Conservation (phyloP, 2,329 filamentous ascomycete genomes). For the Trichoderma atroviride region DNA sequence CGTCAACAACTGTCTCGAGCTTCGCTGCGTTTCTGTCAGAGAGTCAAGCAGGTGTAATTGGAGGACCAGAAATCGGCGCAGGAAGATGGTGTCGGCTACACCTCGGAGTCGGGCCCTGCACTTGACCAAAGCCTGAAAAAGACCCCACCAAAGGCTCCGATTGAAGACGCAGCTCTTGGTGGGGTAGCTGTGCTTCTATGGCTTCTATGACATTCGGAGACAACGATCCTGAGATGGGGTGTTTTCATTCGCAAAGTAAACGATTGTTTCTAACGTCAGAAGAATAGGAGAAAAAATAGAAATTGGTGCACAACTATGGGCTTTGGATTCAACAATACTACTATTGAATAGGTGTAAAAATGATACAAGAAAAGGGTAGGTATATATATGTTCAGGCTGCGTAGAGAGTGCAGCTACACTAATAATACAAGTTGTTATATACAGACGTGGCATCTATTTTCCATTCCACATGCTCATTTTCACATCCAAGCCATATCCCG, state of each 20-base stretch:
- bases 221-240: background rate
- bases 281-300: background rate
- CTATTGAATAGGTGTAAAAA: background rate
- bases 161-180: slow-evolving; percentile 4
- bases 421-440: slow-evolving; percentile 4
- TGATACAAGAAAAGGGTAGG: background rate
- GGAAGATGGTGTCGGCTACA: slow-evolving; percentile 28
- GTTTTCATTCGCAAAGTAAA: background rate
- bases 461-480: background rate
- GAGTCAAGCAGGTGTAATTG: slow-evolving; percentile 10
- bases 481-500: background rate
- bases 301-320: background rate
- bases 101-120: slow-evolving; percentile 32
- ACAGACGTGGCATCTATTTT: slow-evolving; percentile 12
- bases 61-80: slow-evolving; percentile 24
- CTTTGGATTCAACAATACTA: background rate
- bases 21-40: slow-evolving; percentile 17
- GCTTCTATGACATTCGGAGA: background rate
- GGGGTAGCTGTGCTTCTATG: slow-evolving; percentile 7
- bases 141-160: slow-evolving; percentile 14
- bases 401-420: background rate
- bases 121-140: background rate
- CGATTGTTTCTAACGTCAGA: background rate
- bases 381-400: background rate
- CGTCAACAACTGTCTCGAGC: slow-evolving; percentile 17